phyloP scores from a whole-genome alignment of 75 land plant species.

The Selaginella tamariscina region DNA sequence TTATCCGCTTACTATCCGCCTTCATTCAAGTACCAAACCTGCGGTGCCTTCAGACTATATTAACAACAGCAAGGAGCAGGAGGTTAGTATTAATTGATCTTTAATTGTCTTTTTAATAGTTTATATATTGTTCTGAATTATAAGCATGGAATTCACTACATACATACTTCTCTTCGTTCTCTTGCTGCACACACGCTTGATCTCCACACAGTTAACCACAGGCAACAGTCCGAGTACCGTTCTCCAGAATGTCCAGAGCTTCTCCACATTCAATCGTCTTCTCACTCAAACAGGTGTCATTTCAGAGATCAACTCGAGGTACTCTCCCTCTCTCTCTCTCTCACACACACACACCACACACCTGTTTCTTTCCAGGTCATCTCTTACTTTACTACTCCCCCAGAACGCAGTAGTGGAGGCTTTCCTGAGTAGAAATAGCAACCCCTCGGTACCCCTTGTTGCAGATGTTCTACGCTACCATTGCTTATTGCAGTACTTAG shows the following conservation, averaged over 20 bases:
- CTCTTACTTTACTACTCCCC: conserved; percentile 60
- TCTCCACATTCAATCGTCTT: conserved; percentile 32
- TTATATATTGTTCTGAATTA: no score
- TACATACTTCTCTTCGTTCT: no score
- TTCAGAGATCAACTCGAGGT: conserved; percentile 51
- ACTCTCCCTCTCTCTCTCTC: no score
- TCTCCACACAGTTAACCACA: neutral
- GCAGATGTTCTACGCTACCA: conserved; percentile 42
- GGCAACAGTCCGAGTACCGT: neutral
- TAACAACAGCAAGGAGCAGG: no score
- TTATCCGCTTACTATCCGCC: no score
- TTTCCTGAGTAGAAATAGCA: conserved; percentile 12
- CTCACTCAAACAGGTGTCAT: conserved; percentile 53
- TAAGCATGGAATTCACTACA: no score
- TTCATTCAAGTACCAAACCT: no score
- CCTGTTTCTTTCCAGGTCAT: no score
- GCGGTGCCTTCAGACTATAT: no score
- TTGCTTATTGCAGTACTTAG: conserved; percentile 54
- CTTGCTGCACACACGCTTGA: neutral
- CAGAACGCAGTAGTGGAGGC: conserved; percentile 29
- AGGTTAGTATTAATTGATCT: no score
- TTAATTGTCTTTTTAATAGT: no score
- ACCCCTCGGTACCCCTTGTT: conserved; percentile 23
- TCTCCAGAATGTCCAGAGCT: conserved; percentile 15
- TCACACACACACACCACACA: no score